These are phyloP conservation scores for Tubosaeta sp. DNA, from an alignment of 768 basidiomycete species.

Conservation along the genomic window DNA sequence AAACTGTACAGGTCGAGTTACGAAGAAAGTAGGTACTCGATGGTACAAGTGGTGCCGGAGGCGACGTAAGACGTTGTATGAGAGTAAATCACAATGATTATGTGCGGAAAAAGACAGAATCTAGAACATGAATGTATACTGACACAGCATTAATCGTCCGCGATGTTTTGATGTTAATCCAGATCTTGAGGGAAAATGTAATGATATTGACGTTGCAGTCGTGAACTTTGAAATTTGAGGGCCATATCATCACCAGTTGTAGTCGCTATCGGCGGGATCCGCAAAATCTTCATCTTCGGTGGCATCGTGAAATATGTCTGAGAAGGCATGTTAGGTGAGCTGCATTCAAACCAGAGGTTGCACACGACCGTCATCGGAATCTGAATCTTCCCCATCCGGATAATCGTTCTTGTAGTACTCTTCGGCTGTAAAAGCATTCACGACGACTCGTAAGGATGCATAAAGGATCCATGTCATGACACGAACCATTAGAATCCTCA, in stretches of 20 bases:
- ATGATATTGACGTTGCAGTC: slow-evolving; percentile 13
- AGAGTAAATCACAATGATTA: neutral
- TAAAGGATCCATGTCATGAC: neutral
- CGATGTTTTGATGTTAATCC: slow-evolving; percentile 18
- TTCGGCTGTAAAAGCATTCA: slow-evolving; percentile 47
- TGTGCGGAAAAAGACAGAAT: neutral
- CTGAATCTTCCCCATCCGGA: slow-evolving; percentile 61
- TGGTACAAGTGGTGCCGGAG: neutral
- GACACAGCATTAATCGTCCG: slow-evolving; percentile 13
- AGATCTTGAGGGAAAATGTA: slow-evolving; percentile 15
- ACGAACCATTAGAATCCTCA: slow-evolving; percentile 78
- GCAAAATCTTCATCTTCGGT: slow-evolving; percentile 45
- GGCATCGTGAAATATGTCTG: slow-evolving; percentile 57
- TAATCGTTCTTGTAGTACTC: slow-evolving; percentile 86
- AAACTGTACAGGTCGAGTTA: slow-evolving; percentile 20
- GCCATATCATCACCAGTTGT: slow-evolving; percentile 31
- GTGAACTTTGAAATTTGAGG: neutral
- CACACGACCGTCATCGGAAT: slow-evolving; percentile 38
- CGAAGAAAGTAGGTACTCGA: slow-evolving; percentile 10
- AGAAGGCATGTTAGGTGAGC: neutral
- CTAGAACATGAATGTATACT: slow-evolving; percentile 15
- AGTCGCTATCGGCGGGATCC: slow-evolving; percentile 29
- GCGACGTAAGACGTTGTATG: neutral
- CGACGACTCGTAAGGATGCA: neutral
- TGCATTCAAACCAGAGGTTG: slow-evolving; percentile 1